phyloP scores from a whole-genome alignment of 768 basidiomycete species.

The Tricholomella constricta region DNA sequence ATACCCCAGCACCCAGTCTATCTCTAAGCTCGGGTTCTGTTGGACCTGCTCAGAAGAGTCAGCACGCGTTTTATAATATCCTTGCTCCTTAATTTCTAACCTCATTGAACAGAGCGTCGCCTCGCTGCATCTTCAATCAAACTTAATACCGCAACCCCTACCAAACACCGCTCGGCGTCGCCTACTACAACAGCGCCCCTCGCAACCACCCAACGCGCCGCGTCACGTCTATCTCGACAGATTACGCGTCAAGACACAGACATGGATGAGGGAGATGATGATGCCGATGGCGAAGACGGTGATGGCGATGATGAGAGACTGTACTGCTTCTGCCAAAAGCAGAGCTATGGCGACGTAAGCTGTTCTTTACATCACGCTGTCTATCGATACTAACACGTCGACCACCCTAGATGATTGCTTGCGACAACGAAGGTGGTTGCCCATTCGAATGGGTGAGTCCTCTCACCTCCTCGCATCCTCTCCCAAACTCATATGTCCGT shows the following conservation, averaged over 20 bases:
- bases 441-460: conserved; percentile 67
- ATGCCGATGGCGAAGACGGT: conserved; percentile 39
- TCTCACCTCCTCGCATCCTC: neutral
- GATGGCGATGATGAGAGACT: conserved; percentile 50
- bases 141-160: conserved; percentile 37
- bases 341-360: conserved; percentile 52
- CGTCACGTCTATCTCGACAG: conserved; percentile 51
- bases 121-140: conserved; percentile 44
- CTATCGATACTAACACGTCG: neutral
- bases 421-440: conserved; percentile 66
- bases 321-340: conserved; percentile 56
- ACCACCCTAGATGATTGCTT: conserved; percentile 64
- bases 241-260: conserved; percentile 36
- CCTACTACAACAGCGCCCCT: conserved; percentile 36
- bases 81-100: neutral
- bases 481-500: neutral
- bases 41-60: conserved; percentile 44
- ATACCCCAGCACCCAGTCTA: conserved; percentile 19
- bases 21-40: conserved; percentile 22
- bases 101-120: conserved; percentile 39
- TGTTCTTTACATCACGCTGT: conserved; percentile 2
- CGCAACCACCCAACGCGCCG: conserved; percentile 35
- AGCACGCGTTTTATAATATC: conserved; percentile 11
- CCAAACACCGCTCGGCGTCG: conserved; percentile 46
- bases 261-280: conserved; percentile 44